Percentiles rank a stretch among this genome's conserved stretches.
phyloP scores from a whole-genome alignment of 176 grass and related monocot genomes.

The Cenchrus purpureus region DNA sequence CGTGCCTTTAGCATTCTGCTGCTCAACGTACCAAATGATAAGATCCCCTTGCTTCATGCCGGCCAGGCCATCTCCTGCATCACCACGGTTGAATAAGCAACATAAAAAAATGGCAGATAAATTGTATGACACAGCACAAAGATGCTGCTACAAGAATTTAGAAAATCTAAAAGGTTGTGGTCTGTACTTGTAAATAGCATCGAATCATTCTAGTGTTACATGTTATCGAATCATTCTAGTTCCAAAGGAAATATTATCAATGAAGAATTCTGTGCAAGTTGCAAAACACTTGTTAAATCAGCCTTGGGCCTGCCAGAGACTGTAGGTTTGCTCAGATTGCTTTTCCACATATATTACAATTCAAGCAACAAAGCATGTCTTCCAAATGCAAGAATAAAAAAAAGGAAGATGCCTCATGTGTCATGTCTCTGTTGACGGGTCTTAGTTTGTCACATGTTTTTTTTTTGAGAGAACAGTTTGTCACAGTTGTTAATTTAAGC shows the following conservation, averaged over 20 bases:
- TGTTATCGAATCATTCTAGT: not conserved
- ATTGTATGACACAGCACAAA: not conserved
- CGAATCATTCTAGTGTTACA: not conserved
- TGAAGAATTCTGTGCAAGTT: not conserved
- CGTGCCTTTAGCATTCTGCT: conserved; percentile 83
- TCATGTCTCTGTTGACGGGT: not conserved
- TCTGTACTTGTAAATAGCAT: not conserved
- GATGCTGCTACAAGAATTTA: not conserved
- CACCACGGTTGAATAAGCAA: conserved; percentile 1
- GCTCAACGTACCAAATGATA: conserved; percentile 92
- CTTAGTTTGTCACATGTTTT: not conserved
- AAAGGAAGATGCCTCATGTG: not conserved
- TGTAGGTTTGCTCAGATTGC: no score
- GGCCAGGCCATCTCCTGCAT: conserved; percentile 73
- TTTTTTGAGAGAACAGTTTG: no score
- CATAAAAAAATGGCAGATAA: not conserved
- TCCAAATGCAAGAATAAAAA: not conserved
- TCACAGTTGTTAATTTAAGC: not conserved
- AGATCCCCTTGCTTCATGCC: conserved; percentile 99
- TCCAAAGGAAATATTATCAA: not conserved
- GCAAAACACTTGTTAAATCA: not conserved
- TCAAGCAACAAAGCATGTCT: no score
- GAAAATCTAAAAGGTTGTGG: not conserved
- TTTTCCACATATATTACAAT: not conserved
- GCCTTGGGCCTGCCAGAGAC: not conserved